Evolutionary conservation across 176 grass and related monocot species (phyloP), one percentile per base, ranked within the genome.

Genomic region (Zoysia japonica): DNA sequence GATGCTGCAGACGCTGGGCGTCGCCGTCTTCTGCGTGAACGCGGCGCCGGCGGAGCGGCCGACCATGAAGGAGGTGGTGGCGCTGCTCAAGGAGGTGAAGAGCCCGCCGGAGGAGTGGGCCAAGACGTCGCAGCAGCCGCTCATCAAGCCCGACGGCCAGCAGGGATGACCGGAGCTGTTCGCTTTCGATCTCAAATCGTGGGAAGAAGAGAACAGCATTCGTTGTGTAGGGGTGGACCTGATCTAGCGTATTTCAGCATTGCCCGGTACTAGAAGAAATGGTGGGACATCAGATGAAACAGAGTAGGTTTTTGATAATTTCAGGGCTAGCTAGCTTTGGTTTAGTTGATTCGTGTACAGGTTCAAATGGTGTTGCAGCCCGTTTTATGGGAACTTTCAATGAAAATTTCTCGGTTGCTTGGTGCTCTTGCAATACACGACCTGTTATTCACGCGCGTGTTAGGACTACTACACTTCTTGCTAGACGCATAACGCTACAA

Each of bases 61-160:
- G 13, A 89, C 90, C 64, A 99, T 99, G 96, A 99, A 99, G 84
- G 90, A 99, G 86, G 96, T 99, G 12, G 92, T 93, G 71, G 88
- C 92, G 65, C 71, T 99, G 81, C 84, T 99, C 67, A 99, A 89
- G 92, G 96, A 99, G 83, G 90, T 99, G 68, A 99, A 99, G 88
- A 82, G 88, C 86, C 84, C 88, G 10, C 91, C 89, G 6, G 96
- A 99, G 84, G 96, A 99, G 85, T 99, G 86, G 92, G 86, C 84
- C 14, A 99, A 93, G 96, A 92, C 83, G 69, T 89, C 90, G 36
- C 96, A 95, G 66, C 90, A 95, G 75, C 90, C 96, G 15, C 78
- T 95, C 54, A 91, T 95, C 80, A 91, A 91, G 79, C 76, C 88
- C 40, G 74, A 79, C 4, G 93, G 78, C 78, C 78, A 85, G 87